Base-by-base conservation (phyloP, 768 basidiomycete genomes). In the Infundibulicybe gibba region DNA sequence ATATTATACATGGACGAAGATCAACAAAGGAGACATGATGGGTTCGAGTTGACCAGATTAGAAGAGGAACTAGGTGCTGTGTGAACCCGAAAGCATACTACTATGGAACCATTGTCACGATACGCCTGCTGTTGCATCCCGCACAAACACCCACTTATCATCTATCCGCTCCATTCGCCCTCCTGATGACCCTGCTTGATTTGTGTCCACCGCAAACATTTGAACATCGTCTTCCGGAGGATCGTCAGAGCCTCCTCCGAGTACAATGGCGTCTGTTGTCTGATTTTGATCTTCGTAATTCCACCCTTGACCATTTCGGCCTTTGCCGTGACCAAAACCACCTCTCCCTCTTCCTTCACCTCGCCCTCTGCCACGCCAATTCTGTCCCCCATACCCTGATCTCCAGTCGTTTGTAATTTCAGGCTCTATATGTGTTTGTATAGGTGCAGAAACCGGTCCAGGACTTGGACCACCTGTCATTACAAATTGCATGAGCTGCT, bases 401-500 rank as follows among this genome's bases (percentile, higher is more conserved):
- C 49, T 54, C 40, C 61, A 59, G 31, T 41, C 44, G 15, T 50
- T 47, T 31, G 59, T 53, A 53, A 56, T 55, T 49, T 47, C 55
- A 43, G 54, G 62, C 44, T 50, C 54, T 35, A 51, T 41, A 19
- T 40, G 47, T 19, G 52, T 25, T 44, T 53, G 54, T 34, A 41
- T 50, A 35, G 50, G 34, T 60, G 61, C 43, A 32, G 51, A 51
- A 13, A 53, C 57, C 37, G 57, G 48, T 32, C 54, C 52, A 43
- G 58, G 25, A 52, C 42, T 58, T 59, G 59, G 57, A 15, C 57
- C 60, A 34, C 62, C 56, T 16, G 73, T 48, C 72, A 86, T 73
- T 51, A 87, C 73, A 60, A 84, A 87, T 63, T 81, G 76, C 82
- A 89, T 82, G 54, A 91, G 76, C 57, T 90, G 76, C 56, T 89